These are phyloP conservation scores for Colletotrichum cereale DNA, from an alignment of 2,329 filamentous ascomycete genomes.

Conservation along the genomic window DNA sequence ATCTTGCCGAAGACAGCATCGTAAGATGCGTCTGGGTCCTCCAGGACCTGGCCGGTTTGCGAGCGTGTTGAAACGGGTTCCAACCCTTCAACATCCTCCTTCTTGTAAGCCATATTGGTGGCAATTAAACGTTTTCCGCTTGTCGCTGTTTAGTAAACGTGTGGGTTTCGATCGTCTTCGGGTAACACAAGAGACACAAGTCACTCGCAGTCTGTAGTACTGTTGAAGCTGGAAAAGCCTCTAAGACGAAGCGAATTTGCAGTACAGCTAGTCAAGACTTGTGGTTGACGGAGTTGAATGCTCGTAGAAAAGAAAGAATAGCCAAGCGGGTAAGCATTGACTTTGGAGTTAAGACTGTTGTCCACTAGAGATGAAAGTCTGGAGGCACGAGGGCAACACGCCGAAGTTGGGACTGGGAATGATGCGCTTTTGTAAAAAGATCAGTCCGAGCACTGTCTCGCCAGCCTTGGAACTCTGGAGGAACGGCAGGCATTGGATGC, in stretches of 20 bases:
- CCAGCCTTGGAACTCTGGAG: neutral
- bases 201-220: neutral
- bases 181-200: constrained; percentile 7
- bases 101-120: constrained; percentile 23
- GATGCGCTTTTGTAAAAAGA: constrained; percentile 36
- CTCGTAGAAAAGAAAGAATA: neutral
- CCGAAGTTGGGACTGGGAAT: constrained; percentile 12
- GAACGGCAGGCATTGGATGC: constrained; percentile 21
- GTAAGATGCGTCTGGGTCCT: constrained; percentile 35
- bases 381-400: neutral
- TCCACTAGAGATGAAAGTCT: neutral
- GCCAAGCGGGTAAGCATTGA: constrained; percentile 8
- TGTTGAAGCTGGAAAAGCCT: neutral
- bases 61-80: constrained; percentile 19
- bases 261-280: neutral
- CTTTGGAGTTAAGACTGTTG: constrained; percentile 6
- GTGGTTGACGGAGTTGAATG: neutral
- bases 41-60: constrained; percentile 29
- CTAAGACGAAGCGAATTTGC: neutral
- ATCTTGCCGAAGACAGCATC: constrained; percentile 50
- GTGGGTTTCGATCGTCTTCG: neutral
- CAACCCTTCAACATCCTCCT: constrained; percentile 32
- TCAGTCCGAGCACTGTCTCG: constrained; percentile 12
- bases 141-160: neutral
- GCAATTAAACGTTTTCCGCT: neutral